A percentile compares a stretch with the other conserved stretches of the same genome.
These are phyloP conservation scores for Dorcoceras hygrometricum DNA, from an alignment of 257 asterid species.

Conservation along the genomic window DNA sequence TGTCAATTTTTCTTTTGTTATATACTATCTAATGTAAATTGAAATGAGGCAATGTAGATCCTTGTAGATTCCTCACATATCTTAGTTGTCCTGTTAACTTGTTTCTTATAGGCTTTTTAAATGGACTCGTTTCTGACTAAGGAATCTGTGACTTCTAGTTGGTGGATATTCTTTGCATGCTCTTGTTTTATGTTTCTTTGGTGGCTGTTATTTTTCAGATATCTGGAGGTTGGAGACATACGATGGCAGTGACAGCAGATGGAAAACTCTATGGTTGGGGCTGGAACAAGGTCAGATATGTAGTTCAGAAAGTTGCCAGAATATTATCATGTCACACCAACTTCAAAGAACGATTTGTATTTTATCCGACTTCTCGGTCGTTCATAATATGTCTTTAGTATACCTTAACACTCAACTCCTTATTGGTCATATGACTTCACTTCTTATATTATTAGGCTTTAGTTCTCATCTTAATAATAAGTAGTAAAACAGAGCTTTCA, in stretches of 20 bases:
- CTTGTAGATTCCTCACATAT: not conserved
- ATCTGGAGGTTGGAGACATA: constrained; percentile 99
- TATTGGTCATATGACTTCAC: no score
- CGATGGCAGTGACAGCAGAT: constrained; percentile 81
- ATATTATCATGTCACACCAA: not conserved
- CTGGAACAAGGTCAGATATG: constrained; percentile 80
- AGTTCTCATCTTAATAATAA: no score
- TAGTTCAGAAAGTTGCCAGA: constrained; percentile 1
- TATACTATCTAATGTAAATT: not conserved
- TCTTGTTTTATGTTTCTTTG: not conserved
- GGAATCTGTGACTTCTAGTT: not conserved
- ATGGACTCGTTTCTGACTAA: not conserved
- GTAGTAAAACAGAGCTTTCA: not conserved
- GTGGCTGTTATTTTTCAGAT: constrained; percentile 43
- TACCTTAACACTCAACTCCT: no score
- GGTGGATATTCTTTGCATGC: not conserved
- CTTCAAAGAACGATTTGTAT: not conserved
- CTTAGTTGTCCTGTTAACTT: not conserved
- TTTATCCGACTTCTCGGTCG: not conserved
- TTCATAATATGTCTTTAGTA: not conserved
- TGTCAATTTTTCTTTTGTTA: not conserved
- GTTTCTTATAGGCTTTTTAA: not conserved
- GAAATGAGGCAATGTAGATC: not conserved
- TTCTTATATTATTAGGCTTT: no score
- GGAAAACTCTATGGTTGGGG: constrained; percentile 98